Base-by-base conservation (phyloP, 2,329 filamentous ascomycete species). In the Zarea fungicola region DNA sequence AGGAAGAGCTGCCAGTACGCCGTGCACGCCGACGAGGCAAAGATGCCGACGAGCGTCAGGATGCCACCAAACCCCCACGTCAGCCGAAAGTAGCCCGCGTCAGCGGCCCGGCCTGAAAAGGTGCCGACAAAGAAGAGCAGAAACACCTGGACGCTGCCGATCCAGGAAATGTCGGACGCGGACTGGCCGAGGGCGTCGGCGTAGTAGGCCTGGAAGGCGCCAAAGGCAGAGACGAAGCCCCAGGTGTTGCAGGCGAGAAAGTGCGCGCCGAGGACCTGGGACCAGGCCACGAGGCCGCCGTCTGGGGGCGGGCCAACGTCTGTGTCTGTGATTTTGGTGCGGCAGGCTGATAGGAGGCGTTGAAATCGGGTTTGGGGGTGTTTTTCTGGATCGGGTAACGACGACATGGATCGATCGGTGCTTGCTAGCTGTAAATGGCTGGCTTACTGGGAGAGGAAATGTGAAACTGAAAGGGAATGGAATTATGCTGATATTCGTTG, bases 1-100 rank as follows among this genome's bases (percentile, higher is more conserved):
- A 78, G 65, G 22, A 78, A 65, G 0, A 77, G 52, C 41, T 77
- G 71, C 67, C 70, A 76, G 56, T 75, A 76, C 16, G 58, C 52
- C 0, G 59, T 68, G 9, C 65, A 59, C 1, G 73, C 58, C 22
- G 70, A 74, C 7, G 72, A 73, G 56, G 68, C 65, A 56, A 77
- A 70, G 19, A 72, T 65, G 10, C 74, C 73, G 0, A 72, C 22
- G 0, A 73, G 51, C 45, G 78, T 71, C 21, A 81, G 58, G 16
- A 69, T 58, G 0, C 64, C 64, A 0, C 71, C 67, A 0, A 57
- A 50, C 0, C 65, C 50, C 2, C 74, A 51, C 1, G 65, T 61
- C 0, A 55, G 43, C 1, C 63, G 63, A 22, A 64, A 65, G 46
- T 70, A 68, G 0, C 73, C 73, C 2, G 65, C 65, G 34, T 76